A percentile compares a stretch with the other conserved stretches of the same genome.
Evolutionary conservation across 371 early-diverging fungal genomes (phyloP).

Genomic region (Mucor racemosus): DNA sequence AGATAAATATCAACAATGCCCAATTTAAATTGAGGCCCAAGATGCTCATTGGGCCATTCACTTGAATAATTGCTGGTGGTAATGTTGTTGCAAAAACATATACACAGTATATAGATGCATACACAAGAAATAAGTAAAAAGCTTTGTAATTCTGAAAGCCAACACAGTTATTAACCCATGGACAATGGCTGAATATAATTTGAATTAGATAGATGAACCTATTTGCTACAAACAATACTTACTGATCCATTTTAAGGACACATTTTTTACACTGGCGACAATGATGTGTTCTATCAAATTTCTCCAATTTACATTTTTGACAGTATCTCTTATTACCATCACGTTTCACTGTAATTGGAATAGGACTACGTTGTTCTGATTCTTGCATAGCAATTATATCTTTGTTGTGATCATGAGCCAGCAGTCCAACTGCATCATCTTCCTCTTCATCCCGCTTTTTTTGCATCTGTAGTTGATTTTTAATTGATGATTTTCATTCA

Average conservation of each 20-base stretch:
- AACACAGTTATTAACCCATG: conserved; percentile 75
- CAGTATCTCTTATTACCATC: conserved; percentile 64
- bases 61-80: conserved; percentile 35
- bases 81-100: conserved; percentile 51
- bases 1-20: conserved; percentile 53
- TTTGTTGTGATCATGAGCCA: conserved; percentile 14
- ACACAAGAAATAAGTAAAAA: conserved; percentile 69
- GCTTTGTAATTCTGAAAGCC: conserved; percentile 72
- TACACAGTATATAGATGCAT: conserved; percentile 57
- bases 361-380: conserved; percentile 13
- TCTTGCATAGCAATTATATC: conserved; percentile 5
- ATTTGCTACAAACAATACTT: conserved; percentile 26
- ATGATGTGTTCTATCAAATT: conserved; percentile 71
- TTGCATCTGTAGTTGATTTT: conserved; percentile 7
- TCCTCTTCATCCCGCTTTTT: conserved; percentile 20
- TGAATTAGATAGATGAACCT: not conserved
- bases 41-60: conserved; percentile 44
- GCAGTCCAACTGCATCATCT: conserved; percentile 25
- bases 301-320: conserved; percentile 65
- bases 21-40: conserved; percentile 45
- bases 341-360: conserved; percentile 55
- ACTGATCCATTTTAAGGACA: conserved; percentile 75
- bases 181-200: conserved; percentile 55
- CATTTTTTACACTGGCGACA: conserved; percentile 68
- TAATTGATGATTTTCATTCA: not conserved